These are phyloP conservation scores for Oidiodendron maius DNA, from an alignment of 495 filamentous ascomycete genomes.

Conservation along the genomic window DNA sequence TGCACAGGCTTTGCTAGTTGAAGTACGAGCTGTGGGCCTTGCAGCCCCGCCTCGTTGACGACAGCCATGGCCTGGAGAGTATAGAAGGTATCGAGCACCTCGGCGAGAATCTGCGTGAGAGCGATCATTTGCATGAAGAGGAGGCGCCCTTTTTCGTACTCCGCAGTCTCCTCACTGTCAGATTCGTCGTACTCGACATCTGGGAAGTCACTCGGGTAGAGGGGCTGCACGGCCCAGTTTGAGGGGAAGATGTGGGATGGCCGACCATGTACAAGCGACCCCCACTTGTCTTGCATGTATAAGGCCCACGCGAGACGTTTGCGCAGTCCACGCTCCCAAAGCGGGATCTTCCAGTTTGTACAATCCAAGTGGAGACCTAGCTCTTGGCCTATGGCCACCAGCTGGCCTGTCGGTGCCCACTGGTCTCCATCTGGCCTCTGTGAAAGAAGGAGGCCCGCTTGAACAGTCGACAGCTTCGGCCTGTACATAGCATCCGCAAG, in stretches of 20 bases:
- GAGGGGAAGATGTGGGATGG: slow-evolving; percentile 76
- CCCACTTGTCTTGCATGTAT: slow-evolving; percentile 94
- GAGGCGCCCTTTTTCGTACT: slow-evolving; percentile 61
- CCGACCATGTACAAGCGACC: slow-evolving; percentile 75
- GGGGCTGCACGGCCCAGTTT: slow-evolving; percentile 75
- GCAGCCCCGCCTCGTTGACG: slow-evolving; percentile 39
- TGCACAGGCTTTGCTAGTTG: slow-evolving; percentile 76
- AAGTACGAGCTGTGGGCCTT: slow-evolving; percentile 60
- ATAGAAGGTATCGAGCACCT: slow-evolving; percentile 77
- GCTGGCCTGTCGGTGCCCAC: slow-evolving; percentile 79
- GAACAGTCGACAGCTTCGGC: slow-evolving; percentile 88
- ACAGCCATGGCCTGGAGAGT: slow-evolving; percentile 56
- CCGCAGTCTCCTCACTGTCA: slow-evolving; percentile 51
- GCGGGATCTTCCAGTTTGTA: slow-evolving; percentile 79
- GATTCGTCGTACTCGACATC: slow-evolving; percentile 53
- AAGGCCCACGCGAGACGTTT: slow-evolving; percentile 86
- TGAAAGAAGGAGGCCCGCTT: slow-evolving; percentile 83
- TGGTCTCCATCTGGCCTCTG: slow-evolving; percentile 84
- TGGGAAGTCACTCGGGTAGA: slow-evolving; percentile 66
- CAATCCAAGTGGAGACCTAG: slow-evolving; percentile 85
- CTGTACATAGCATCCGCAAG: slow-evolving; percentile 72
- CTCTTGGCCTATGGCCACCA: slow-evolving; percentile 74
- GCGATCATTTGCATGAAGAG: slow-evolving; percentile 70
- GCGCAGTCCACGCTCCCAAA: slow-evolving; percentile 77
- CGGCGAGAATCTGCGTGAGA: slow-evolving; percentile 68